Percentiles rank a stretch among this genome's conserved stretches.
phyloP scores from a whole-genome alignment of 2,329 filamentous ascomycete species.

The Nectriaceae sp. region DNA sequence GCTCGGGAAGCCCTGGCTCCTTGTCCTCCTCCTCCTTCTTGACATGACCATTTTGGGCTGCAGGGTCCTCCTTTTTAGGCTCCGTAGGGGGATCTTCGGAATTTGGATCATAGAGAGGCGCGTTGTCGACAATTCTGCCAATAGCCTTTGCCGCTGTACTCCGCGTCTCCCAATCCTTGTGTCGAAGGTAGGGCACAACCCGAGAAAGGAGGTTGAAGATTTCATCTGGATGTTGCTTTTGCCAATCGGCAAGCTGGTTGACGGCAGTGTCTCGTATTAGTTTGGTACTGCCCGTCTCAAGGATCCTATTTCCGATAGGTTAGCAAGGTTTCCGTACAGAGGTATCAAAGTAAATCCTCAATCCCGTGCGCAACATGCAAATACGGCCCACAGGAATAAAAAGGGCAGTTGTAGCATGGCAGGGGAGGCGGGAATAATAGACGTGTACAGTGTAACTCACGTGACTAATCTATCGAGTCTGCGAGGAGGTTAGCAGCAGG shows the following conservation, averaged over 20 bases:
- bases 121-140: constrained; percentile 90
- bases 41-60: constrained; percentile 41
- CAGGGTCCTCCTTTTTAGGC: constrained; percentile 41
- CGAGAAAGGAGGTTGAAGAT: constrained; percentile 92
- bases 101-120: constrained; percentile 86
- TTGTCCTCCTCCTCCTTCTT: constrained; percentile 66
- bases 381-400: too few species aligned
- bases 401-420: too few species aligned
- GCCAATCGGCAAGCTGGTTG: constrained; percentile 94
- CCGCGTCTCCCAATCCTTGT: constrained; percentile 96
- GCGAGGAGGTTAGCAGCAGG: constrained; percentile 17
- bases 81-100: constrained; percentile 60
- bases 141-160: constrained; percentile 92
- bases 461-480: constrained; percentile 86
- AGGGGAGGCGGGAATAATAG: too few species aligned
- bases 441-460: constrained; percentile 70
- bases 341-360: neutral
- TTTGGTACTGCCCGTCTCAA: constrained; percentile 95
- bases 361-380: neutral
- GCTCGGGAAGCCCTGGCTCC: constrained; percentile 42
- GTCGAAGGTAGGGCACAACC: constrained; percentile 92
- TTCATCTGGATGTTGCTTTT: constrained; percentile 97
- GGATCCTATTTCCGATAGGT: constrained; percentile 62
- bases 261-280: constrained; percentile 96
- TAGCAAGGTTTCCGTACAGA: constrained; percentile 14